Percentiles rank a stretch among this genome's conserved stretches.
Conservation (phyloP, 2,329 filamentous ascomycete species). For the Cucurbitaria berberidis region DNA sequence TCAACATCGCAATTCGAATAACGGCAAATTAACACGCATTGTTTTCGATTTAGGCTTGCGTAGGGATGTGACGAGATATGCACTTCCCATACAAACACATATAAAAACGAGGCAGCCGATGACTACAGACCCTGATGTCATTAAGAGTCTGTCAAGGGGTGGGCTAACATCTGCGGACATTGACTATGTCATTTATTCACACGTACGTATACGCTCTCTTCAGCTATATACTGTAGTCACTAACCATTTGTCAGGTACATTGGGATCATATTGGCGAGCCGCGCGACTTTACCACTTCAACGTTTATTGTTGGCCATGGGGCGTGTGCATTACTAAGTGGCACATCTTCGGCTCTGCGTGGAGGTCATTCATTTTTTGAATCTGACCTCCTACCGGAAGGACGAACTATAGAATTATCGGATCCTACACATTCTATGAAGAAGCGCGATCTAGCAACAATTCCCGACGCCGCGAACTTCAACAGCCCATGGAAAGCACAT, state of each 20-base stretch:
- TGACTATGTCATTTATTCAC: conserved; percentile 51
- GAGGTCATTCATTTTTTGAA: conserved; percentile 52
- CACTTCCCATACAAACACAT: conserved; percentile 54
- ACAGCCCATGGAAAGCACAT: conserved; percentile 51
- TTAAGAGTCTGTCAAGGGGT: conserved; percentile 46
- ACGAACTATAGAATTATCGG: conserved; percentile 53
- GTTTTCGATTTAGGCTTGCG: conserved; percentile 64
- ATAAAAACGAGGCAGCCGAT: conserved; percentile 55
- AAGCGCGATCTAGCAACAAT: not conserved
- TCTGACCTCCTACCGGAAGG: conserved; percentile 51
- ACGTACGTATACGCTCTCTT: conserved; percentile 38
- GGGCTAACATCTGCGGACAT: conserved; percentile 48
- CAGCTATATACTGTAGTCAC: not conserved
- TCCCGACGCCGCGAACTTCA: conserved; percentile 16
- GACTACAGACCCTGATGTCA: conserved; percentile 49
- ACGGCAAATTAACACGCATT: conserved; percentile 48
- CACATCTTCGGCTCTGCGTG: conserved; percentile 27
- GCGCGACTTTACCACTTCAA: conserved; percentile 44
- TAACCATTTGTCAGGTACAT: conserved; percentile 40
- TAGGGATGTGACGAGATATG: conserved; percentile 54
- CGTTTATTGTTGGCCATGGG: conserved; percentile 50
- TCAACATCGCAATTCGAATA: conserved; percentile 52
- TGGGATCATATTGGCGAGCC: conserved; percentile 54
- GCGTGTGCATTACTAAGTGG: conserved; percentile 30
- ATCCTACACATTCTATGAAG: conserved; percentile 31